Conservation (phyloP, 164 flowering plant species). For the Stephania japonica region DNA sequence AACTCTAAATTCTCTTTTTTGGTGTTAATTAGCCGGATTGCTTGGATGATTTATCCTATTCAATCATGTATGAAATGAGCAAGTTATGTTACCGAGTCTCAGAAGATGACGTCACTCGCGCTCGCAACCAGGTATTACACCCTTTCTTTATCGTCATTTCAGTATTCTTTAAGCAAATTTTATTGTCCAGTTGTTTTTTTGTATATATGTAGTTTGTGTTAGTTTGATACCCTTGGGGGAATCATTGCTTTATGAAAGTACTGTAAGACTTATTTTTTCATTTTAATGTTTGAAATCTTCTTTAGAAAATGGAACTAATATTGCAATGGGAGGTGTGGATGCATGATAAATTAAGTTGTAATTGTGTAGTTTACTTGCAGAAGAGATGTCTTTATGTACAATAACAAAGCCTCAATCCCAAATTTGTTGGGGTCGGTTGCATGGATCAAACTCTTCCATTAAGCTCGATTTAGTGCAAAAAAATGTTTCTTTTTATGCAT, state of each 20-base stretch:
- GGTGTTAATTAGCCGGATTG: constrained; percentile 64
- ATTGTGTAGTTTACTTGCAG: neutral
- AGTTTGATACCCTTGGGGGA: too few relatives aligned
- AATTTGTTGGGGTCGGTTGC: too few relatives aligned
- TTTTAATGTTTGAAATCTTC: too few relatives aligned
- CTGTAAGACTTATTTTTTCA: neutral
- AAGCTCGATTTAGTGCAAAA: too few relatives aligned
- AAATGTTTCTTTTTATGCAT: too few relatives aligned
- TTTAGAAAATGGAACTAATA: too few relatives aligned
- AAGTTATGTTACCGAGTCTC: constrained; percentile 77
- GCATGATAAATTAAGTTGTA: neutral
- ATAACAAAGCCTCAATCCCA: too few relatives aligned
- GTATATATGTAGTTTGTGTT: too few relatives aligned
- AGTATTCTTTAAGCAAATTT: too few relatives aligned
- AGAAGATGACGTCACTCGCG: constrained; percentile 89
- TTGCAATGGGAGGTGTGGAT: too few relatives aligned
- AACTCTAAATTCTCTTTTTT: neutral
- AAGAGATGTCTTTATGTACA: neutral
- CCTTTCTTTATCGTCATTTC: neutral
- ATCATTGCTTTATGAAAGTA: neutral
- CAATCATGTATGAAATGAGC: constrained; percentile 79
- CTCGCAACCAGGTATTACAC: constrained; percentile 79
- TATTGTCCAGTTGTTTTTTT: too few relatives aligned
- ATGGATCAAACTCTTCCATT: too few relatives aligned
- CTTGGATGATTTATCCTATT: constrained; percentile 81